Percentiles rank a stretch among this genome's conserved stretches.
These are phyloP conservation scores for Pichia rugopelliculosa DNA, from an alignment of 805 yeast species.

Conservation along the genomic window DNA sequence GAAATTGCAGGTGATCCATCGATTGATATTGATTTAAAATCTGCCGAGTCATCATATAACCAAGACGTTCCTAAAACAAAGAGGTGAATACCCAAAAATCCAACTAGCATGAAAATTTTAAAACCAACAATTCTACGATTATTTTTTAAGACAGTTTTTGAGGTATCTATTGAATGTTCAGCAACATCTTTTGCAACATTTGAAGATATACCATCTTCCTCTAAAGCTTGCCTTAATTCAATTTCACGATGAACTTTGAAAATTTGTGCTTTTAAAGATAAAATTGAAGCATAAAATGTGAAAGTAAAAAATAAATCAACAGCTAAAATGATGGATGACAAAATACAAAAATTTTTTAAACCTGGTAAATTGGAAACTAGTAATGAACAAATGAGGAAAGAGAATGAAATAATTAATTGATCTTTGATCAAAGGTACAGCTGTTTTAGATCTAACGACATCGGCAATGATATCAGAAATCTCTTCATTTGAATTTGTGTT, in stretches of 20 bases:
- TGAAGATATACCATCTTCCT: slow-evolving; percentile 85
- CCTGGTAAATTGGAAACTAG: slow-evolving; percentile 65
- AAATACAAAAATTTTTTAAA: slow-evolving; percentile 70
- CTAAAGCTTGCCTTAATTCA: slow-evolving; percentile 67
- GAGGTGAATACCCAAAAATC: slow-evolving; percentile 55
- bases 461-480: slow-evolving; percentile 27
- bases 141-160: slow-evolving; percentile 27
- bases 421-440: slow-evolving; percentile 61
- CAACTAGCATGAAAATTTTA: slow-evolving; percentile 52
- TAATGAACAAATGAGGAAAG: slow-evolving; percentile 59
- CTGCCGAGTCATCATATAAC: slow-evolving; percentile 45
- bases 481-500: slow-evolving; percentile 21
- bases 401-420: slow-evolving; percentile 62
- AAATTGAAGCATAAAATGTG: slow-evolving; percentile 77
- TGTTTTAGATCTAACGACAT: slow-evolving; percentile 27
- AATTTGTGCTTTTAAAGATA: slow-evolving; percentile 85
- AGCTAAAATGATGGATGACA: slow-evolving; percentile 60
- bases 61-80: slow-evolving; percentile 67
- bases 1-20: slow-evolving; percentile 26
- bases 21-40: slow-evolving; percentile 19
- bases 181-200: slow-evolving; percentile 69
- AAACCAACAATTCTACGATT: slow-evolving; percentile 42
- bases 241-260: slow-evolving; percentile 77
- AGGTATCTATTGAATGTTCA: slow-evolving; percentile 25
- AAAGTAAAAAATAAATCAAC: slow-evolving; percentile 67